phyloP scores from a whole-genome alignment of 306 rosid species.

The Medicago arabica region DNA sequence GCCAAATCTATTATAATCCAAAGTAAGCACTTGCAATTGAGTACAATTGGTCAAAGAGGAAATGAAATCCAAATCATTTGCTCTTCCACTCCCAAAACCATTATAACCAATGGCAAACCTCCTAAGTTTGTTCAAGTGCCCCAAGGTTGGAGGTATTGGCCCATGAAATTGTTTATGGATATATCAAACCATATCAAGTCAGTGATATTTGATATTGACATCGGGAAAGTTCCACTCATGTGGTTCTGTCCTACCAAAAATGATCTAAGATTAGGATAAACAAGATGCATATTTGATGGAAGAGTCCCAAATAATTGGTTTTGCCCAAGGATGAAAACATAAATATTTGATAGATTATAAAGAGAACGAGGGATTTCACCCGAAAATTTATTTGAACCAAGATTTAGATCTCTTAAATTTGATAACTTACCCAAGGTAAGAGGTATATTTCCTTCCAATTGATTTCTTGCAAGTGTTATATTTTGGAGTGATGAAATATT shows the following conservation, averaged over 20 bases:
- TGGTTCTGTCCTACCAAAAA: background rate
- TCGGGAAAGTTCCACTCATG: constrained; percentile 7
- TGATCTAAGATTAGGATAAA: background rate
- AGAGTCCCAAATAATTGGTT: constrained; percentile 23
- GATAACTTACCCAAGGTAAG: constrained; percentile 28
- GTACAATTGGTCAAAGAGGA: constrained; percentile 44
- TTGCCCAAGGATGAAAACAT: background rate
- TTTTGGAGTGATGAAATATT: constrained; percentile 33
- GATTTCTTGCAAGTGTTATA: constrained; percentile 1
- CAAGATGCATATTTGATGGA: constrained; percentile 26
- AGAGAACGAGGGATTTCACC: constrained; percentile 37
- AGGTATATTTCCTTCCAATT: constrained; percentile 41
- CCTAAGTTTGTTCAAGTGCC: background rate
- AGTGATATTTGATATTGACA: constrained; percentile 40
- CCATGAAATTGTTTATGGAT: background rate
- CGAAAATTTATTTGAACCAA: background rate
- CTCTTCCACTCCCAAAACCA: constrained; percentile 30
- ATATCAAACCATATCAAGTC: constrained; percentile 12
- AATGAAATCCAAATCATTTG: constrained; percentile 40
- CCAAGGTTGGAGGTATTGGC: constrained; percentile 28
- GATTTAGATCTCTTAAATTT: background rate
- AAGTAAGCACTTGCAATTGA: rapidly evolving
- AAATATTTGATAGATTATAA: constrained; percentile 39
- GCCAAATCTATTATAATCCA: constrained; percentile 20
- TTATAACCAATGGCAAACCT: background rate